Evolutionary conservation across 192 early-diverging fungal species (phyloP), one percentile per base, ranked within the genome.

Genomic region (Blastocladiella britannica): DNA sequence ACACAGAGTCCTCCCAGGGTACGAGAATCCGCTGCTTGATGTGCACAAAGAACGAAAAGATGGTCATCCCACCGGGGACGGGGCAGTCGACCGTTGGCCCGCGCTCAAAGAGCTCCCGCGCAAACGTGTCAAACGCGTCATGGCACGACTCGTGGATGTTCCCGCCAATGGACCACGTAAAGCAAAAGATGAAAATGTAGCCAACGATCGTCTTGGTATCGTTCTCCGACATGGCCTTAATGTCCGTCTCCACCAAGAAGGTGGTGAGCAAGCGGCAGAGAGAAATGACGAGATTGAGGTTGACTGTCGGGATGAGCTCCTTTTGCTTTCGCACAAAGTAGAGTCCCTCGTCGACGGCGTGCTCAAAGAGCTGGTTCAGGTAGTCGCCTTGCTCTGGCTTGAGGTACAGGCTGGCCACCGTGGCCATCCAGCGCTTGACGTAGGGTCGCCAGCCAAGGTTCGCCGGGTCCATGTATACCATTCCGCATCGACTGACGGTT

Each of bases 401-500:
- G 23, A 80, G 61, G n/a, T n/a, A n/a, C 31, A 56, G 25, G 5
- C 26, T 55, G 26, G 76, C 68, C 25, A 72, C 58, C 51, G 67
- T 65, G 12, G 68, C 55, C 26, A 70, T 24, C 76, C 75, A 78
- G 52, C 64, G 64, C 23, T 66, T 59, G 4, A 76, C 63, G 55
- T 61, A 75, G 6, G 75, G 60, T 23, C 64, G 57, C 78, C 76
- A 78, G 9, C 76, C 76, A 5, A 78, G 65, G 26, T 64, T 70
- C 22, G 60, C 66, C 1, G 76, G 69, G 60, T 80, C 78, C 73
- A 80, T 80, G 56, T 78, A 79, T 28, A 78, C 73, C 76, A 80
- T 80, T 20, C 76, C 78, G 59, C 75, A 78, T 31, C 76, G 69
- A 53, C 65, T 67, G 22, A 80, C 78, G 9, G 78, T 80, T 1